Base-by-base conservation (phyloP, 2,329 filamentous ascomycete genomes). In the Gaeumannomyces sp. region DNA sequence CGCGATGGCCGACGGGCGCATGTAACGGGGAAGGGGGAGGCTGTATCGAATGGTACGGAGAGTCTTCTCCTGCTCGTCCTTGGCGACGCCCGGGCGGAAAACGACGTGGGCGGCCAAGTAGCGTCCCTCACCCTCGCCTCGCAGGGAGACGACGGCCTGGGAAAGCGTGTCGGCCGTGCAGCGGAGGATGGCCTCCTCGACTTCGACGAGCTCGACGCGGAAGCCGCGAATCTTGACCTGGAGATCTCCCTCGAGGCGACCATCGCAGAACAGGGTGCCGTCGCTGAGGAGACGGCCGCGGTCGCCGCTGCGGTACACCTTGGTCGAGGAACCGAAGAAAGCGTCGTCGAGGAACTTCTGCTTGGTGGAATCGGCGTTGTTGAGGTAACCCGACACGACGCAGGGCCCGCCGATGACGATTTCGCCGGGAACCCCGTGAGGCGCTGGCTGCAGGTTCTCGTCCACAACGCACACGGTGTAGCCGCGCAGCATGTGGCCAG, bases 221-320 rank as follows among this genome's bases (percentile, higher is more conserved):
- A 60, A n/a, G 27, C 59, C 59, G 64, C 74, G 71, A 1, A 84
- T 69, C 68, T 83, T 83, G 66, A 83, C 70, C 59, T 80, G 76
- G 0, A 74, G 77, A 63, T 81, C 78, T 4, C 77, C 78, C 1
- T 66, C 70, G 1, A 78, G 75, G 0, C 80, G 76, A 0, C 78
- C 77, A 5, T 73, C 64, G 35, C 77, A 70, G 1, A 73, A 63
- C 0, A 82, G 67, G 0, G 69, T 66, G 1, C 79, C 79, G 38
- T 50, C 19, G 10, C 31, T n/a, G 4, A n/a, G 28, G 25, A 60
- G 28, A 22, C 31, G 59, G 59, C 59, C 59, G 16, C 27, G 28
- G 31, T 60, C 59, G 59, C 59, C 59, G 13, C 25, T 60, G 59
- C 59, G 59, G 59, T 60, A 33, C 31, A 33, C 31, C 28, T n/a